Base-by-base conservation (phyloP, 2,329 filamentous ascomycete genomes). In the Botrytis squamosa region DNA sequence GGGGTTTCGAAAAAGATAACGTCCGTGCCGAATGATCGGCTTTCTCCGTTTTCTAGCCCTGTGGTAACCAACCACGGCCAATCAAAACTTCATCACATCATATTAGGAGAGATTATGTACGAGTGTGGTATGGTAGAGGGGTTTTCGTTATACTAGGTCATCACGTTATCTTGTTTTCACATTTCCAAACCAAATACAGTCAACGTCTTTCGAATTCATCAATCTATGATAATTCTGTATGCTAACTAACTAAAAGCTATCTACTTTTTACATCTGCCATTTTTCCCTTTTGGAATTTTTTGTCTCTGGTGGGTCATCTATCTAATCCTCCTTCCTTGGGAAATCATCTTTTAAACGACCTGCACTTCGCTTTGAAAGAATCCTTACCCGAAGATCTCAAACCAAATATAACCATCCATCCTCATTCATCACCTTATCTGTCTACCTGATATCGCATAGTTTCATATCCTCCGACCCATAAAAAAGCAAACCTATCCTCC, bases 341-440 rank as follows among this genome's bases (percentile, higher is more conserved):
- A 73, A 38, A 52, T 60, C 64, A 49, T 52, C 66, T 46, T 49
- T 36, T n/a, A 70, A 73, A 78, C 80, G 79, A 81, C 79, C 81
- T 83, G 81, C 81, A 83, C 81, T 81, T 81, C 80, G 80, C 75
- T 76, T 76, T 74, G 57, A 57, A 73, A 74, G 33, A 49, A 57
- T 49, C 65, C 29, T 63, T n/a, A 63, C 64, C 70, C 65, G 38
- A 20, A 57, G 33, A 63, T 40, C 38, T 57, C 49, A 57, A 57
- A 69, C 38, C 66, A 69, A 69, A 69, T 59, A 69, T 69, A 42
- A 40, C 49, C 42, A 52, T 59, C 64, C 52, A 57, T 29, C 52
- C 44, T 52, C 71, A 20, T 36, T n/a, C 52, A 57, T 52, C 71
- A 14, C 36, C 42, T 14, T 64, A n/a, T 36, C 49, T 42, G 29